Evolutionary conservation across 169 alveolate genomes (phyloP).

Genomic region (Plasmodium sp.): DNA sequence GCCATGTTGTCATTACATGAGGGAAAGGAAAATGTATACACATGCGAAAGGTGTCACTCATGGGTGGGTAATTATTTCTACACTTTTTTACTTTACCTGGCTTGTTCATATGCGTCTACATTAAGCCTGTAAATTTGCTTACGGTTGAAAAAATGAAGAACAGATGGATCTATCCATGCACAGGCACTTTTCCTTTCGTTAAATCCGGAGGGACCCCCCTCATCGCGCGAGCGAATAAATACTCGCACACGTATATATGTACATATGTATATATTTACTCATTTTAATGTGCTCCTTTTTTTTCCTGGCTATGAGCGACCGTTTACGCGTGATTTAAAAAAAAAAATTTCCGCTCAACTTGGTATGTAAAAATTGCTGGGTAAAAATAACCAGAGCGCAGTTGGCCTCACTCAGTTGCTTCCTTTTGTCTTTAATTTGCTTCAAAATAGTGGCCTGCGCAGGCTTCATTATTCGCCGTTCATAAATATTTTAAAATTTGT

Average conservation of each 20-base stretch:
- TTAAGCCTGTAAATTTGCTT: background rate
- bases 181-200: background rate
- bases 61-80: background rate
- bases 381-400: background rate
- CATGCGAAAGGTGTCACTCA: background rate
- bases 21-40: background rate
- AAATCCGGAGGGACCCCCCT: background rate
- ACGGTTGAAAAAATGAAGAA: background rate
- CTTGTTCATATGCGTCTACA: background rate
- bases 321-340: background rate
- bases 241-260: background rate
- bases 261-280: background rate
- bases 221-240: background rate
- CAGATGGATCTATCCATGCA: background rate
- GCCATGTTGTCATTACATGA: background rate
- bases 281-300: background rate
- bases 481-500: background rate
- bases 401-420: background rate
- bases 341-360: background rate
- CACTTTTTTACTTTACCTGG: background rate
- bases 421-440: background rate
- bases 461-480: background rate
- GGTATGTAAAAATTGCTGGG: background rate
- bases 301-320: background rate
- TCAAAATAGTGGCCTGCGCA: background rate